Evolutionary conservation across 2,329 filamentous ascomycete genomes (phyloP), one percentile per base, ranked within the genome.

Genomic region (Aureobasidium zeae): DNA sequence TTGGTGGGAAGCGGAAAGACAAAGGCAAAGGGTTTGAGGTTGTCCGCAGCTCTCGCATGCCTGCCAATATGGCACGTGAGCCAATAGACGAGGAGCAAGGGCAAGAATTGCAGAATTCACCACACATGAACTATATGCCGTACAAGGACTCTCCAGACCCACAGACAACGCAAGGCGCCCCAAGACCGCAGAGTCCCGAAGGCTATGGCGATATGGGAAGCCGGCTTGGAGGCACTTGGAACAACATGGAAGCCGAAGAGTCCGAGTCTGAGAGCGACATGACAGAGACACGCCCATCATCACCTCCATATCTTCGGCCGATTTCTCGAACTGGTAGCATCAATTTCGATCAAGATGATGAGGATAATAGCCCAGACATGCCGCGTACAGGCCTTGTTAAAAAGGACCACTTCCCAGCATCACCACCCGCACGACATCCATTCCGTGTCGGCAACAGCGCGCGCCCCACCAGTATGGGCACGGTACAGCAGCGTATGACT

Each of bases 1-100:
- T 94, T 47, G 81, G 80, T 10, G 83, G 82, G 12, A 94, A 93
- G 65, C 86, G 80, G 5, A 95, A 94, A 58, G 89, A 95, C 52
- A 94, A 93, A 63, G 81, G 82, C 52, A 96, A 96, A 63, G 91
- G 91, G 0, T 98, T 98, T 53, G 91, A 96, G 61, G 91, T 98
- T 4, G 89, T 98, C 12, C 72, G 91, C 55, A 95, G 88, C 59
- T 77, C 86, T 6, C 77, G 88, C 44, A 87, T 91, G 68, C 87
- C 87, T 8, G 64, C 62, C 2, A 81, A 83, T 5, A 79, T 81
- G 46, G 83, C 86, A n/a, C 50, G 50, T 12, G 48, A 48, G 69
- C 74, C 72, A 20, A 71, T 81, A 46, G 83, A 84, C 39, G 74
- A 60, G 21, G 54, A 55, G 12, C 55, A 53, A 21, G 48, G 48